Conservation (phyloP, 441 rosid genomes). For the Theobroma grandiflorum region DNA sequence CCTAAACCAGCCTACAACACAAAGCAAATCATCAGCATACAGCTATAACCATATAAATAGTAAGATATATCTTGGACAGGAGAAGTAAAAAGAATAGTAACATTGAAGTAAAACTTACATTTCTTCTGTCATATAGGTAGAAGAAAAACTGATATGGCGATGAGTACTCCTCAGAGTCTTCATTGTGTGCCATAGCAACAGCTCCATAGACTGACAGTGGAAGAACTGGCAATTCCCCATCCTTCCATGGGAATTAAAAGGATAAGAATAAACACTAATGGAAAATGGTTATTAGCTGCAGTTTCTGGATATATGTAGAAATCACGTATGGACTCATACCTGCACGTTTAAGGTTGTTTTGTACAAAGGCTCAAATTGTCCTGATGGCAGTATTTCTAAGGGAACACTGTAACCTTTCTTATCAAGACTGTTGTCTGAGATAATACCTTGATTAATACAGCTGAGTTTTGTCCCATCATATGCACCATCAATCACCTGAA, state of each 20-base stretch:
- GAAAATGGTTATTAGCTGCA: neutral
- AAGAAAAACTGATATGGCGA: conserved; percentile 94
- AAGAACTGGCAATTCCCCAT: conserved; percentile 94
- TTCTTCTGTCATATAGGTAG: conserved; percentile 91
- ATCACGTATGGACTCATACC: conserved; percentile 44
- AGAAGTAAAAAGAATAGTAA: neutral
- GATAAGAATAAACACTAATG: conserved; percentile 4
- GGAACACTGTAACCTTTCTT: conserved; percentile 77
- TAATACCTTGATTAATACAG: conserved; percentile 72
- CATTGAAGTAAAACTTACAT: conserved; percentile 47
- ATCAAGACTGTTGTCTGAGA: conserved; percentile 61
- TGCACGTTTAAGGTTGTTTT: conserved; percentile 78
- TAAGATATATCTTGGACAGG: neutral
- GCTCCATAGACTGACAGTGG: conserved; percentile 94
- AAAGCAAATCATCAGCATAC: conserved; percentile 22
- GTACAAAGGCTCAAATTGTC: conserved; percentile 95
- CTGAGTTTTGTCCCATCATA: conserved; percentile 76
- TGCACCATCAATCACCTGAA: conserved; percentile 83
- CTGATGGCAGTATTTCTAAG: conserved; percentile 88
- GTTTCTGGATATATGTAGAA: neutral
- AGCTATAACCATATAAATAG: neutral
- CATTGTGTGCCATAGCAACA: conserved; percentile 94
- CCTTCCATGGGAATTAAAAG: conserved; percentile 48
- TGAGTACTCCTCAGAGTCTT: conserved; percentile 86
- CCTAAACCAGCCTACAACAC: conserved; percentile 78